These are phyloP conservation scores for Takashimella tepidaria DNA, from an alignment of 1,284 basidiomycete genomes.

Conservation along the genomic window DNA sequence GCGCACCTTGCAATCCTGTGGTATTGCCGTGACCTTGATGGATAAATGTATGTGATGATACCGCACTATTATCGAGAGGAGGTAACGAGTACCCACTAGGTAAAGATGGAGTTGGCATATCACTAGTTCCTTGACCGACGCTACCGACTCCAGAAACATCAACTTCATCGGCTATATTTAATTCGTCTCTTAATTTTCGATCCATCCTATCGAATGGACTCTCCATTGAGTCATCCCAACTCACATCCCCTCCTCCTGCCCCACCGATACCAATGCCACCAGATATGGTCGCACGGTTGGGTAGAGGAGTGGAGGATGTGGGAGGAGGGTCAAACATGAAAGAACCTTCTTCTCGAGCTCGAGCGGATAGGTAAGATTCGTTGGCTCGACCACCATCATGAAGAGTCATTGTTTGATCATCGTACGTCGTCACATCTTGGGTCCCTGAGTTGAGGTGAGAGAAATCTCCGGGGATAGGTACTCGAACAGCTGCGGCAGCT, in stretches of 20 bases:
- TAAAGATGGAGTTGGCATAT: conserved; percentile 34
- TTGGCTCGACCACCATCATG: conserved; percentile 20
- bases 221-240: conserved; percentile 65
- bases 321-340: conserved; percentile 32
- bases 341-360: conserved; percentile 21
- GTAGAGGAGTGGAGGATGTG: conserved; percentile 37
- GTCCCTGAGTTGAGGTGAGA: conserved; percentile 3
- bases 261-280: neutral
- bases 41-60: neutral
- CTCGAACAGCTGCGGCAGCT: conserved; percentile 76
- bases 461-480: conserved; percentile 65
- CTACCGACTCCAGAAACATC: neutral
- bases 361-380: conserved; percentile 15
- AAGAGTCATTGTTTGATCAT: conserved; percentile 32
- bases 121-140: conserved; percentile 8
- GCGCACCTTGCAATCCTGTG: too few species aligned
- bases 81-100: conserved; percentile 35
- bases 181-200: conserved; percentile 57
- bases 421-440: conserved; percentile 17
- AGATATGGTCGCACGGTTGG: conserved; percentile 34
- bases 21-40: neutral
- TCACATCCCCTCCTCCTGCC: conserved; percentile 33
- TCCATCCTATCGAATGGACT: conserved; percentile 70
- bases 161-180: conserved; percentile 38
- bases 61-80: conserved; percentile 6